Evolutionary conservation across 495 filamentous ascomycete genomes (phyloP).

Genomic region (Aspergillus sclerotiicarbonarius): DNA sequence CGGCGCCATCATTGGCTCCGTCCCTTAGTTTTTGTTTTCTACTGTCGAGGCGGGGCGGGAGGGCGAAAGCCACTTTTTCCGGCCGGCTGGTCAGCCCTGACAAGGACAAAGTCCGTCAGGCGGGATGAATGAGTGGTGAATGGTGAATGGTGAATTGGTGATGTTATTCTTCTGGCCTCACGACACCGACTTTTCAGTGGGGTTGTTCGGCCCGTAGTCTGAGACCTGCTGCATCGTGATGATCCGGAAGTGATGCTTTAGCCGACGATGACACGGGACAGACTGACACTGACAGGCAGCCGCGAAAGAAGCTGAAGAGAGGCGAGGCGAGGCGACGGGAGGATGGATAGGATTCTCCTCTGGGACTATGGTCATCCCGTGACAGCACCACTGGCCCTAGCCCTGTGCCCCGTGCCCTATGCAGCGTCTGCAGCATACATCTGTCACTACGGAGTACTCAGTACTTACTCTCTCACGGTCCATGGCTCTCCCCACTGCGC

Average conservation of each 20-base stretch:
- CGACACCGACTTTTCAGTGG: slow-evolving; percentile 1
- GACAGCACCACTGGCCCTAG: background rate
- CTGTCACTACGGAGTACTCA: background rate
- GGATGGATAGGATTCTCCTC: background rate
- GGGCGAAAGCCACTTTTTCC: background rate
- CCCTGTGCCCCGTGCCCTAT: background rate
- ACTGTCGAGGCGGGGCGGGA: slow-evolving; percentile 1
- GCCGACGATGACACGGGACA: background rate
- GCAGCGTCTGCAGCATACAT: background rate
- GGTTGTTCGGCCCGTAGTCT: background rate
- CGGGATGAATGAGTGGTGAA: background rate
- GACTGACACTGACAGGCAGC: slow-evolving; percentile 1
- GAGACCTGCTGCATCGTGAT: background rate
- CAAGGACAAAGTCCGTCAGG: background rate
- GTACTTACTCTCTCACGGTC: no score
- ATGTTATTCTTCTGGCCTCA: no score
- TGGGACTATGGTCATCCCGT: background rate
- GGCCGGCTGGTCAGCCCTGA: background rate
- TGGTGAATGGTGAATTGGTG: background rate
- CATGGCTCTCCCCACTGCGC: no score
- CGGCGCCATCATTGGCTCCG: background rate
- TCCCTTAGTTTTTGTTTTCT: background rate
- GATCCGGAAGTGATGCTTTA: background rate
- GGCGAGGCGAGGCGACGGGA: background rate
- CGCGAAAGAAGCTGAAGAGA: background rate